phyloP scores from a whole-genome alignment of 1,284 basidiomycete genomes.

The Peniophora sp. region DNA sequence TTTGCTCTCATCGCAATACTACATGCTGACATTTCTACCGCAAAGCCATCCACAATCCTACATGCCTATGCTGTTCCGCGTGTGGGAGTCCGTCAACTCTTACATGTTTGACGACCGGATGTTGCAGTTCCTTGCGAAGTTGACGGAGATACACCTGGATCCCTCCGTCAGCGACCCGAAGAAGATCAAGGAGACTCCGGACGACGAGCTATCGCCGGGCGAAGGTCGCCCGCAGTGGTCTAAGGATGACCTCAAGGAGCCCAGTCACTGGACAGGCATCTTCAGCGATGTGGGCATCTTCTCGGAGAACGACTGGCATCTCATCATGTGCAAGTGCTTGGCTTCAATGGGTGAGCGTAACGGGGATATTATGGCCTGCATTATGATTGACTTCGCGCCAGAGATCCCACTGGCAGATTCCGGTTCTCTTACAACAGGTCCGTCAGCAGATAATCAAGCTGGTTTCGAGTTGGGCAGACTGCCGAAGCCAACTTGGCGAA shows the following conservation, averaged over 20 bases:
- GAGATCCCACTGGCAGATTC: constrained; percentile 67
- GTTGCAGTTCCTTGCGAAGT: constrained; percentile 60
- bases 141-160: constrained; percentile 70
- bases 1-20: constrained; percentile 74
- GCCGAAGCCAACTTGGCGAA: constrained; percentile 63
- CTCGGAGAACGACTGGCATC: constrained; percentile 79
- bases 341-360: constrained; percentile 70
- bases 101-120: constrained; percentile 82
- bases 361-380: constrained; percentile 4
- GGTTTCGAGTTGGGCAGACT: constrained; percentile 60
- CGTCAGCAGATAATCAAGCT: constrained; percentile 57
- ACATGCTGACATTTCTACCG: constrained; percentile 76
- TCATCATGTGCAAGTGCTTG: constrained; percentile 89
- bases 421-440: constrained; percentile 65
- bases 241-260: constrained; percentile 32
- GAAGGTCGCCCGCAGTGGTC: constrained; percentile 55
- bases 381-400: constrained; percentile 18
- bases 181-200: constrained; percentile 55
- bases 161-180: constrained; percentile 67
- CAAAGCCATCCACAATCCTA: constrained; percentile 74
- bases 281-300: constrained; percentile 84
- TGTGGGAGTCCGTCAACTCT: constrained; percentile 81
- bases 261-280: constrained; percentile 55
- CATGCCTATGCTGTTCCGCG: constrained; percentile 71
- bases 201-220: constrained; percentile 61